Conservation (phyloP, 1,284 basidiomycete genomes). For the Boletus chippewaensis region DNA sequence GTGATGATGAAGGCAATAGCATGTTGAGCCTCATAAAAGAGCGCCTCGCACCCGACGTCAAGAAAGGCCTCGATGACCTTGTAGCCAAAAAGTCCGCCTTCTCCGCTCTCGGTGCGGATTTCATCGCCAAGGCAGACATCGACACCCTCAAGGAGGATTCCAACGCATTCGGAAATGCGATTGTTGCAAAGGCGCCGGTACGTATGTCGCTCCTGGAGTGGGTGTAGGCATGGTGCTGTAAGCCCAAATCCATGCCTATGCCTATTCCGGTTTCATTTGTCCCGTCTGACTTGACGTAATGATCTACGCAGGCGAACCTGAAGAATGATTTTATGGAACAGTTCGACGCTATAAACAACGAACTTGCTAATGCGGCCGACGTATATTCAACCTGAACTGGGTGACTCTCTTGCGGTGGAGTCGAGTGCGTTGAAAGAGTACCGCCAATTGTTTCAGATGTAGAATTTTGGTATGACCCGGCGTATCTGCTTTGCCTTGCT, state of each 20-base stretch:
- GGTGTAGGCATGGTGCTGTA: background rate
- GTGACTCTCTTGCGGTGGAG: background rate
- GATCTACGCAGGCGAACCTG: background rate
- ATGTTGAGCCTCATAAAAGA: accelerated
- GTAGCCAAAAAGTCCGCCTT: background rate
- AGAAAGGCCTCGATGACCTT: background rate
- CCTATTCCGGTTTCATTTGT: too few species aligned
- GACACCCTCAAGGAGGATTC: background rate
- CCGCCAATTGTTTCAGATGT: background rate
- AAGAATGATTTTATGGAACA: background rate
- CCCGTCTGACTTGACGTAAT: background rate
- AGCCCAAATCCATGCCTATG: background rate
- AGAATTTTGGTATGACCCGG: background rate
- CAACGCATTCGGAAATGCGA: background rate
- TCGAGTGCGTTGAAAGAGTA: background rate
- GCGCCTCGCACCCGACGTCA: background rate
- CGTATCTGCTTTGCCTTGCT: background rate
- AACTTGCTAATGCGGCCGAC: background rate
- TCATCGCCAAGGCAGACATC: background rate
- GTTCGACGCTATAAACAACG: background rate
- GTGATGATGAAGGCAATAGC: background rate
- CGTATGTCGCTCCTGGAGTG: background rate
- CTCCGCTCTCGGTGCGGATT: too few species aligned
- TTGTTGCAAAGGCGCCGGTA: background rate
- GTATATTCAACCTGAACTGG: background rate